Conservation (phyloP, 805 yeast genomes). For the Pichia thaimueangensis region DNA sequence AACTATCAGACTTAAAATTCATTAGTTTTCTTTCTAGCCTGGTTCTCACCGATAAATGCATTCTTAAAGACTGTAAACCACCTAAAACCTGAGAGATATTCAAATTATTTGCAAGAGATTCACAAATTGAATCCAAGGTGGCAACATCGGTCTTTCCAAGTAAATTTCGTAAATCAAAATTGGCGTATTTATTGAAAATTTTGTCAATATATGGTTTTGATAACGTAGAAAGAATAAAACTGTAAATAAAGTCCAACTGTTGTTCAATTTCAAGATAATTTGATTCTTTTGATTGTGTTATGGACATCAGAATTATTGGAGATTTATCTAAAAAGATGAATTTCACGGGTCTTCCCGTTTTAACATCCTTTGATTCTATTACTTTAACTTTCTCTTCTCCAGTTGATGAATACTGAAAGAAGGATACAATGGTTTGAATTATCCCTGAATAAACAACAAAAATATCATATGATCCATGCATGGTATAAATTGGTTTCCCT, state of each 20-base stretch:
- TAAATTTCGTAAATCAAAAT: conserved; percentile 73
- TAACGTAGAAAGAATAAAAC: conserved; percentile 73
- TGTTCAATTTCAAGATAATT: conserved; percentile 40
- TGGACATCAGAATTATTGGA: conserved; percentile 71
- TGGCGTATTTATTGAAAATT: conserved; percentile 63
- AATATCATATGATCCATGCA: conserved; percentile 64
- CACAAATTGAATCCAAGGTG: conserved; percentile 60
- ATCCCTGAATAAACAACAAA: conserved; percentile 71
- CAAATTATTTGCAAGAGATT: conserved; percentile 40
- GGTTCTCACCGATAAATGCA: conserved; percentile 52
- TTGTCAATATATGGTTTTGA: conserved; percentile 72
- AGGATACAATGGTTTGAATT: conserved; percentile 70
- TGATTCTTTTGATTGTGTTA: conserved; percentile 51
- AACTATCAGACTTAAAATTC: conserved; percentile 41
- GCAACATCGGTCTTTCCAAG: conserved; percentile 69
- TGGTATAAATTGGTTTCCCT: conserved; percentile 81
- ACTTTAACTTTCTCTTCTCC: conserved; percentile 36
- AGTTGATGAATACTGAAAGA: conserved; percentile 45
- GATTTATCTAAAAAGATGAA: conserved; percentile 55
- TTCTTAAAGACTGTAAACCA: conserved; percentile 55
- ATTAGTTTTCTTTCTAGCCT: conserved; percentile 52
- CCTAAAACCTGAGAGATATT: conserved; percentile 59
- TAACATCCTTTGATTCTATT: conserved; percentile 39
- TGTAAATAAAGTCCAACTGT: conserved; percentile 68
- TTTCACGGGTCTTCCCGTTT: conserved; percentile 30